Evolutionary conservation across 768 basidiomycete genomes (phyloP).

Genomic region (Pleurotus tuoliensis): DNA sequence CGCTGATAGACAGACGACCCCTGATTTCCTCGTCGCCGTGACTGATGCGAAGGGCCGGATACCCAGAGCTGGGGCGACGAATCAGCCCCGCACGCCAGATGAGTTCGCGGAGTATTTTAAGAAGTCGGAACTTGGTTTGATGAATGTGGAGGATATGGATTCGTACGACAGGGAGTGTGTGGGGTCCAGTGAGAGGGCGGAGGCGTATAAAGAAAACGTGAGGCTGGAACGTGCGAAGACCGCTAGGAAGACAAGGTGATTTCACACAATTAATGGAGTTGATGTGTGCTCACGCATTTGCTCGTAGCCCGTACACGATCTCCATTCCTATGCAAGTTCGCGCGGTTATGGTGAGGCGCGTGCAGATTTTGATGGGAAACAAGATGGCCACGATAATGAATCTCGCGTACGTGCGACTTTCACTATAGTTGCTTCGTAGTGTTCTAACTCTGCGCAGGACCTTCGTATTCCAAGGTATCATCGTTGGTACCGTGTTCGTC

Average conservation of each 20-base stretch:
- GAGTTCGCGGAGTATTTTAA: conserved; percentile 54
- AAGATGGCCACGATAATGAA: conserved; percentile 32
- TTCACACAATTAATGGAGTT: neutral
- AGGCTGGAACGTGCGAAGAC: conserved; percentile 46
- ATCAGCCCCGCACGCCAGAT: conserved; percentile 47
- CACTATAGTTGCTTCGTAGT: neutral
- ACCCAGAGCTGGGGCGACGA: conserved; percentile 35
- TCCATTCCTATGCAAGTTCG: conserved; percentile 43
- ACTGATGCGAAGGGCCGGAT: conserved; percentile 61
- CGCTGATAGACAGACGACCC: conserved; percentile 60
- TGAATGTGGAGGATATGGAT: neutral
- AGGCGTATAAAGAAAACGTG: conserved; percentile 45
- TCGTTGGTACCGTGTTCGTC: conserved; percentile 66
- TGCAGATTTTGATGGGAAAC: conserved; percentile 41
- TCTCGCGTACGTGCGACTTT: conserved; percentile 19
- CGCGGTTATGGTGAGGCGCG: conserved; percentile 39
- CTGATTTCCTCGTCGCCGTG: conserved; percentile 60
- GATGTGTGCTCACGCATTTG: neutral
- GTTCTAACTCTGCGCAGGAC: conserved; percentile 28
- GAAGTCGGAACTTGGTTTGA: conserved; percentile 31
- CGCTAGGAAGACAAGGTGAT: conserved; percentile 30
- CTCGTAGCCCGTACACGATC: conserved; percentile 38
- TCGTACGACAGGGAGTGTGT: conserved; percentile 27
- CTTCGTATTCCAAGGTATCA: conserved; percentile 46
- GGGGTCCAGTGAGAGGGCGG: conserved; percentile 36